These are phyloP conservation scores for Fusarium goolgardi DNA, from an alignment of 2,329 filamentous ascomycete species.

Conservation along the genomic window DNA sequence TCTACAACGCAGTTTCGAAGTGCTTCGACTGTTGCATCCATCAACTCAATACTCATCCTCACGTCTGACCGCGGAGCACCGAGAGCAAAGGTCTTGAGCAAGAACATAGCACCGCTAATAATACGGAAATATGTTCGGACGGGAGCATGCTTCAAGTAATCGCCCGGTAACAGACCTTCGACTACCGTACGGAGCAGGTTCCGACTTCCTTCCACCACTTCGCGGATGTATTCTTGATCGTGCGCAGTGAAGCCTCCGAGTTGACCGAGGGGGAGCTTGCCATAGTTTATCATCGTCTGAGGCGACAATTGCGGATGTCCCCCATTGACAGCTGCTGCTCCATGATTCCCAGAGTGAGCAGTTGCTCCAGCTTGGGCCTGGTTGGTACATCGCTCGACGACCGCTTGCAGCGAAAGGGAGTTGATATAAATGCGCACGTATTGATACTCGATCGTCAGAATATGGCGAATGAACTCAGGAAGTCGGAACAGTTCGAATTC, in stretches of 20 bases:
- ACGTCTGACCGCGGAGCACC: slow-evolving; percentile 84
- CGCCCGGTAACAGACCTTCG: slow-evolving; percentile 77
- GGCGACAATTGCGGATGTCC: slow-evolving; percentile 62
- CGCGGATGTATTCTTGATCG: slow-evolving; percentile 78
- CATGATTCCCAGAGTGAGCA: slow-evolving; percentile 52
- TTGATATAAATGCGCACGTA: slow-evolving; percentile 96
- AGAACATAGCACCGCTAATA: slow-evolving; percentile 85
- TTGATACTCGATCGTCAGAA: slow-evolving; percentile 93
- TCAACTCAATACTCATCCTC: slow-evolving; percentile 77
- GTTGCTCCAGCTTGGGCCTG: slow-evolving; percentile 70
- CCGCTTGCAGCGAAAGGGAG: slow-evolving; percentile 91
- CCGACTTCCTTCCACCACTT: slow-evolving; percentile 81
- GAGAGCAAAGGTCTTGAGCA: slow-evolving; percentile 85
- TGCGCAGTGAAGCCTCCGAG: slow-evolving; percentile 72
- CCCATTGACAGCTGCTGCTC: slow-evolving; percentile 48
- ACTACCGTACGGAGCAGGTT: slow-evolving; percentile 83
- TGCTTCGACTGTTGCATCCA: slow-evolving; percentile 79
- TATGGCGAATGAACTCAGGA: slow-evolving; percentile 74
- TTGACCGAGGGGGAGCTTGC: slow-evolving; percentile 71
- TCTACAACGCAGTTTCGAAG: slow-evolving; percentile 84
- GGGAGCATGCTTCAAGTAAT: slow-evolving; percentile 83
- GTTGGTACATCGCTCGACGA: slow-evolving; percentile 89
- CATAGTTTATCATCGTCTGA: slow-evolving; percentile 73
- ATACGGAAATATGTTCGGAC: slow-evolving; percentile 89
- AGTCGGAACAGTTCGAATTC: slow-evolving; percentile 84